Percentiles rank a stretch among this genome's conserved stretches.
These are phyloP conservation scores for Xylaria telfairii DNA, from an alignment of 495 filamentous ascomycete genomes.

Conservation along the genomic window DNA sequence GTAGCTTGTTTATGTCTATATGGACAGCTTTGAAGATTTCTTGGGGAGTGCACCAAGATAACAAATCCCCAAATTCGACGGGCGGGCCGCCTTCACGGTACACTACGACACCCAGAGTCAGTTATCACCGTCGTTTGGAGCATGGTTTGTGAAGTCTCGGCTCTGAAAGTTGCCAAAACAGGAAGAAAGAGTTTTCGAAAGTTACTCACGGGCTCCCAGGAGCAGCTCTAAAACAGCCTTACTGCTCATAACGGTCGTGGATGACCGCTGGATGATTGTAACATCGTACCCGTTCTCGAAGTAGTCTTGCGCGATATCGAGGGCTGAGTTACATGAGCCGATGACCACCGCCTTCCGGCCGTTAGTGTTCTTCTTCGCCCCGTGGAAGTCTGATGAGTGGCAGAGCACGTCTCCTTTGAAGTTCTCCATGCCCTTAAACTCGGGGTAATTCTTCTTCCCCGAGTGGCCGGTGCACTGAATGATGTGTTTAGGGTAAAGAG, in stretches of 20 bases:
- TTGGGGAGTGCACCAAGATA: constrained; percentile 60
- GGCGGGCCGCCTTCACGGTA: constrained; percentile 69
- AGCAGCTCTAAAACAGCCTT: constrained; percentile 53
- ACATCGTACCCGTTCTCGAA: constrained; percentile 82
- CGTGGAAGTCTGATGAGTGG: constrained; percentile 74
- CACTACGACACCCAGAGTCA: too few species aligned
- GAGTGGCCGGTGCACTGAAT: constrained; percentile 76
- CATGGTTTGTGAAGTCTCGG: too few species aligned
- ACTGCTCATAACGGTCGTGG: constrained; percentile 71
- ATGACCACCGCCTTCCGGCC: constrained; percentile 77
- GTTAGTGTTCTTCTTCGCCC: constrained; percentile 54
- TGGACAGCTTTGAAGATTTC: constrained; percentile 64
- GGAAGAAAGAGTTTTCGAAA: too few species aligned
- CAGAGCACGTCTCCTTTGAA: constrained; percentile 68
- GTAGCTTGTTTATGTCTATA: constrained; percentile 55
- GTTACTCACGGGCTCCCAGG: constrained; percentile 56
- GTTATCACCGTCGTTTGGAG: too few species aligned
- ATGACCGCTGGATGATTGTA: constrained; percentile 81
- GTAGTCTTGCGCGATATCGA: constrained; percentile 85
- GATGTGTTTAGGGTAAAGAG: constrained; percentile 69
- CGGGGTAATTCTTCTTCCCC: constrained; percentile 69
- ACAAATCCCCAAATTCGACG: constrained; percentile 68
- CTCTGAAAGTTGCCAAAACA: too few species aligned
- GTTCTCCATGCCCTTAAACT: constrained; percentile 64
- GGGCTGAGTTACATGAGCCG: constrained; percentile 79